These are phyloP conservation scores for Microdochium paspali DNA, from an alignment of 2,329 filamentous ascomycete species.

Conservation along the genomic window DNA sequence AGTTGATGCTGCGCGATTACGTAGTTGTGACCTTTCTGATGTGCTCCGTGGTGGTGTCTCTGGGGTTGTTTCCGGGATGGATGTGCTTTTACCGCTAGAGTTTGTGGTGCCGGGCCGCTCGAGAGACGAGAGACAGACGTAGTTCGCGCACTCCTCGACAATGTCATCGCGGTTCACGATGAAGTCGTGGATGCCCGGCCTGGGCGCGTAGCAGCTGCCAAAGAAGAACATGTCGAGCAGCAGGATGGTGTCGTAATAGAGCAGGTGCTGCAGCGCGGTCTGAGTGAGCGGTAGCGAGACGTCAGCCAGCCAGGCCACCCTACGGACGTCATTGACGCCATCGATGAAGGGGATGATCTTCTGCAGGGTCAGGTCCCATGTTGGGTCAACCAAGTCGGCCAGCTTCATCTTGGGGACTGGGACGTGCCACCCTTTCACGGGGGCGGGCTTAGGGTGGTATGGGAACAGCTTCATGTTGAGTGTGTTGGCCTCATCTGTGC, in stretches of 20 bases:
- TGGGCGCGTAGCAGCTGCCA: conserved; percentile 78
- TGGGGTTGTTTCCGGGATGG: not conserved
- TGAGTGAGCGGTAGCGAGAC: conserved; percentile 81
- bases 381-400: conserved; percentile 52
- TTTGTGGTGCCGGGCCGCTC: conserved; percentile 2
- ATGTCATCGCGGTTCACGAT: conserved; percentile 63
- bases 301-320: conserved; percentile 76
- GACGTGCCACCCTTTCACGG: conserved; percentile 82
- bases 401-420: conserved; percentile 67
- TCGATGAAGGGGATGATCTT: conserved; percentile 81
- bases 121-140: conserved; percentile 50
- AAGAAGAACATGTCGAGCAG: conserved; percentile 96
- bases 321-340: conserved; percentile 79
- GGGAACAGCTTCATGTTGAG: conserved; percentile 96
- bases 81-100: conserved; percentile 1
- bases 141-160: conserved; percentile 80
- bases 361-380: conserved; percentile 68
- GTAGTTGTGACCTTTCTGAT: not conserved
- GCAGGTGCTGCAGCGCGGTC: conserved; percentile 76
- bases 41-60: not conserved
- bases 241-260: conserved; percentile 87
- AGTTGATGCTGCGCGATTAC: not conserved
- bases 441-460: conserved; percentile 64
- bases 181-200: conserved; percentile 69
- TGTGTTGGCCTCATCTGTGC: conserved; percentile 77